Evolutionary conservation across 768 basidiomycete genomes (phyloP).

Genomic region (Lactifluus subvellereus): DNA sequence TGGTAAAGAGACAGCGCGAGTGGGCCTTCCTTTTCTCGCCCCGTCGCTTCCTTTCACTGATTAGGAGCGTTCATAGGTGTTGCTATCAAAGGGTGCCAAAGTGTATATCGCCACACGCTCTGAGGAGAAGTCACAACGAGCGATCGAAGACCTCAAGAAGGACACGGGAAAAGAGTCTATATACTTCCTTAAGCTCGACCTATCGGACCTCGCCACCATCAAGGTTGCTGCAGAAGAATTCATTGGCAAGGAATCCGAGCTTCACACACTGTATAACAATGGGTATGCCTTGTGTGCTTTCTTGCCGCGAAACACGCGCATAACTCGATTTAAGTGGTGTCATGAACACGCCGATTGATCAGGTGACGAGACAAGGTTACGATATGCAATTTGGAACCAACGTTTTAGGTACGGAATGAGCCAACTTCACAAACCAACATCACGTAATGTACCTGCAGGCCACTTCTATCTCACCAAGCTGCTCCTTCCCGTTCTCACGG

Average conservation of each 20-base stretch:
- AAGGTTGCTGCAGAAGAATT: constrained; percentile 35
- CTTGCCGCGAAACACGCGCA: neutral
- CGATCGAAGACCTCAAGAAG: constrained; percentile 25
- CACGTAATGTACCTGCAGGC: constrained; percentile 22
- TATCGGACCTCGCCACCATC: constrained; percentile 33
- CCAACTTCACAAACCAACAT: neutral
- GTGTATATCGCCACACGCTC: constrained; percentile 32
- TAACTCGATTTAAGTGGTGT: constrained; percentile 28
- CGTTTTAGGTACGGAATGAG: constrained; percentile 25
- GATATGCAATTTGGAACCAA: constrained; percentile 36
- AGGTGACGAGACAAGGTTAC: constrained; percentile 31
- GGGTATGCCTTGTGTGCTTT: constrained; percentile 23
- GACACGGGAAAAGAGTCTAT: constrained; percentile 21
- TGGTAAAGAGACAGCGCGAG: constrained; percentile 23
- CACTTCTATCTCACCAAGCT: constrained; percentile 33
- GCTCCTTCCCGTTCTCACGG: constrained; percentile 32
- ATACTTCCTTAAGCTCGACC: constrained; percentile 34
- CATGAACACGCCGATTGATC: constrained; percentile 31
- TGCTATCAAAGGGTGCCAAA: constrained; percentile 30
- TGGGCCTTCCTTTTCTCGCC: neutral
- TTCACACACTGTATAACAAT: constrained; percentile 35
- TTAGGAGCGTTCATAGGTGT: constrained; percentile 20
- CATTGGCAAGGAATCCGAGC: constrained; percentile 25
- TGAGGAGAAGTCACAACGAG: constrained; percentile 20
- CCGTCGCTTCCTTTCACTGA: neutral